Percentiles rank a stretch among this genome's conserved stretches.
Evolutionary conservation across 2,329 filamentous ascomycete species (phyloP).

Genomic region (Mycosphaerella sp.): DNA sequence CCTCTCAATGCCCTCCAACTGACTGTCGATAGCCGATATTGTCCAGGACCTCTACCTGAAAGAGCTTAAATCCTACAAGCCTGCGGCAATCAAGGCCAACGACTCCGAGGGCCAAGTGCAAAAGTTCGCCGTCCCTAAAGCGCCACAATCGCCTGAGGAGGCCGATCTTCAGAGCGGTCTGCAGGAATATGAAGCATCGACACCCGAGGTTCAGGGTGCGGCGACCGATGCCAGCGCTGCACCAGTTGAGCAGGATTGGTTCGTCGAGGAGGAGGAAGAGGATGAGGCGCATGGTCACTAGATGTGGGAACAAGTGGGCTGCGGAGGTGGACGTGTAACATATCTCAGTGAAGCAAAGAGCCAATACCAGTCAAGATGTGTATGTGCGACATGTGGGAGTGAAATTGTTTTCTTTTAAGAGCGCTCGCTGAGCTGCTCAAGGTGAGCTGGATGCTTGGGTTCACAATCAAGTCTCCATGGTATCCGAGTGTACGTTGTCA

Average conservation of each 20-base stretch:
- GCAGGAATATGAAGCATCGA: conserved; percentile 89
- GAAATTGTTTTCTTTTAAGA: background rate
- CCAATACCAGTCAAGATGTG: conserved; percentile 14
- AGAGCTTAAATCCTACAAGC: conserved; percentile 94
- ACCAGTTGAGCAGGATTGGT: conserved; percentile 61
- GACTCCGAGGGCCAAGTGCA: conserved; percentile 89
- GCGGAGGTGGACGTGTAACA: conserved; percentile 6
- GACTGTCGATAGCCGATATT: conserved; percentile 65
- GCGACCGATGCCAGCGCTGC: conserved; percentile 56
- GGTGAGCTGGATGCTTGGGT: background rate
- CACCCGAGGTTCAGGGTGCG: conserved; percentile 90
- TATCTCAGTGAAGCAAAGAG: conserved; percentile 12
- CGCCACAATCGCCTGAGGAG: conserved; percentile 88
- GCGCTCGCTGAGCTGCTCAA: background rate
- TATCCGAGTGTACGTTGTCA: too few species aligned
- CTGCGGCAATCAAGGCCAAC: conserved; percentile 69
- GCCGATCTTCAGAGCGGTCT: conserved; percentile 83
- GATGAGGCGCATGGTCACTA: conserved; percentile 14
- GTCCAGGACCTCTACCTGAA: conserved; percentile 97
- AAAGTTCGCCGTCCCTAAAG: conserved; percentile 71
- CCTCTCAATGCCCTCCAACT: conserved; percentile 15
- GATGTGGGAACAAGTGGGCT: background rate
- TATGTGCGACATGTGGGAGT: conserved; percentile 5
- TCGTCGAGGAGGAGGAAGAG: conserved; percentile 25
- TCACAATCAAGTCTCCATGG: too few species aligned